These are phyloP conservation scores for Maudiozyma saulgeensis DNA, from an alignment of 805 yeast species.

Conservation along the genomic window DNA sequence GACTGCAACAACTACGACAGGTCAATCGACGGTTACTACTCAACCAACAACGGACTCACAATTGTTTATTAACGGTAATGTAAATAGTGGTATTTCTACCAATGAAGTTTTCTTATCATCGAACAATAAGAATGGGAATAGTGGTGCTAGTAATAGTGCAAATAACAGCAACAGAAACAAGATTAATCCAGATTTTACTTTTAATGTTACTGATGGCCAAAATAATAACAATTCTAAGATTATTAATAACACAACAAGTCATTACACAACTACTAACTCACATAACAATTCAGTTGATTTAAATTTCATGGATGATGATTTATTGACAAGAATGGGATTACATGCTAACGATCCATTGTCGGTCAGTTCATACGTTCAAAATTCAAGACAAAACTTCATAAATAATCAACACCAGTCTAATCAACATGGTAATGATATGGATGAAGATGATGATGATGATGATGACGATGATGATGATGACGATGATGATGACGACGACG, in stretches of 20 bases:
- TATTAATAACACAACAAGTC: constrained; percentile 2
- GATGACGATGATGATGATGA: constrained; percentile 20
- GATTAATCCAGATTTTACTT: constrained; percentile 1
- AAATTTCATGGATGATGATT: constrained; percentile 10
- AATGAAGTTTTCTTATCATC: constrained; percentile 69
- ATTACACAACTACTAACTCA: constrained; percentile 14
- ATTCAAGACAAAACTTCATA: neutral
- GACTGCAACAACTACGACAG: neutral
- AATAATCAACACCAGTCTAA: neutral
- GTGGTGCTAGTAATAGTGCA: too few relatives aligned
- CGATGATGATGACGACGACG: constrained; percentile 26
- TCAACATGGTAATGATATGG: constrained; percentile 4
- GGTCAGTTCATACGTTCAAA: constrained; percentile 2
- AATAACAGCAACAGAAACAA: constrained; percentile 1
- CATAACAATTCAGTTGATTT: constrained; percentile 5
- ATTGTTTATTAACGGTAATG: constrained; percentile 17
- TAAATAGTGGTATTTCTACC: constrained; percentile 83
- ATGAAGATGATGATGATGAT: constrained; percentile 17
- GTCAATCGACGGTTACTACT: neutral
- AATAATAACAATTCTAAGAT: constrained; percentile 40
- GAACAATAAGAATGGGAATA: constrained; percentile 1
- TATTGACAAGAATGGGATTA: constrained; percentile 7
- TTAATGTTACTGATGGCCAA: neutral
- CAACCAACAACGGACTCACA: neutral
- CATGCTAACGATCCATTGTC: constrained; percentile 7